Conservation (phyloP, 345 rosid genomes). For the Arabidopsis thaliana region TAIR10.1 NC_003070.9:11220001-11220500, state of each 20-base stretch:
- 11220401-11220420: slow-evolving; percentile 6
- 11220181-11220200: background rate
- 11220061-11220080: background rate
- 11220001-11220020: background rate
- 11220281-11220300: background rate
- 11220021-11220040: background rate
- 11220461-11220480: background rate
- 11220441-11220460: background rate
- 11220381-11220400: background rate
- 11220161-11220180: background rate
- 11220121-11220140: background rate
- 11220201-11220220: background rate
- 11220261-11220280: background rate
- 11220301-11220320: background rate
- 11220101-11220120: background rate
- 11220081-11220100: background rate
- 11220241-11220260: background rate
- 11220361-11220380: background rate
- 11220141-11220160: background rate
- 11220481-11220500: too few species aligned
- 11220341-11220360: background rate
- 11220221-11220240: background rate
- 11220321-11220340: background rate
- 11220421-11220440: background rate
- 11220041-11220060: background rate